phyloP scores from a whole-genome alignment of 2,329 filamentous ascomycete species.

The Cordyceps tenuipes region DNA sequence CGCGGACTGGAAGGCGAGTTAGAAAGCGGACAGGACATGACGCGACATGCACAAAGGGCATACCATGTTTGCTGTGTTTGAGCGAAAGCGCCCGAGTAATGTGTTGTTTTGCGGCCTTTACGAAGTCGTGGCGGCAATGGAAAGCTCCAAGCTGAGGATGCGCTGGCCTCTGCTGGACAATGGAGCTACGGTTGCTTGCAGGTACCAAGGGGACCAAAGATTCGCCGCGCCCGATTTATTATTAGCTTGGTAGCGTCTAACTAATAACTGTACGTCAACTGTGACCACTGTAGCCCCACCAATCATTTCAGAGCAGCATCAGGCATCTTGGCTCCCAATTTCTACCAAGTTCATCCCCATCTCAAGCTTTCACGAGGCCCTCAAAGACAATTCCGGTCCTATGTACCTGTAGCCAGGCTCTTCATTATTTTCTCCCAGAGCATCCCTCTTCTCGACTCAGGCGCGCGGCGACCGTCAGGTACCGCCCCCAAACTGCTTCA shows the following conservation, averaged over 20 bases:
- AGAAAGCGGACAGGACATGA: background rate
- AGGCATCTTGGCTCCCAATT: background rate
- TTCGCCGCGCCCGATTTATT: conserved; percentile 24
- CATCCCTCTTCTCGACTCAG: background rate
- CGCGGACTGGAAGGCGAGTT: conserved; percentile 56
- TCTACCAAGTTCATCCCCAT: background rate
- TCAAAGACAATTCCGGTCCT: background rate
- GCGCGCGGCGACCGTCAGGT: background rate
- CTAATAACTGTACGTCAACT: conserved; percentile 13
- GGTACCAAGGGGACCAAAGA: conserved; percentile 32
- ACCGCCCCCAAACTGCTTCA: background rate
- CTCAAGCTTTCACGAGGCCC: background rate
- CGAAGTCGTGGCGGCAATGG: background rate
- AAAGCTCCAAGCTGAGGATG: conserved; percentile 1
- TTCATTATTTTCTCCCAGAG: background rate
- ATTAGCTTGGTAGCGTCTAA: background rate
- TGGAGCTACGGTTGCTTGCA: conserved; percentile 6
- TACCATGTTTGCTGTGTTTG: conserved; percentile 20
- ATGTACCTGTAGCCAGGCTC: background rate
- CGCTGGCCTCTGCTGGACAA: conserved; percentile 8
- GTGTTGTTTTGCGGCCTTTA: background rate
- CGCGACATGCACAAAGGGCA: background rate
- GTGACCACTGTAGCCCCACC: background rate
- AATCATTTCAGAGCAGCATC: background rate
- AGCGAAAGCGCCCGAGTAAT: background rate